A percentile compares a stretch with the other conserved stretches of the same genome.
Evolutionary conservation across 345 rosid genomes (phyloP).

Genomic region (Sisymbrium altissimum): DNA sequence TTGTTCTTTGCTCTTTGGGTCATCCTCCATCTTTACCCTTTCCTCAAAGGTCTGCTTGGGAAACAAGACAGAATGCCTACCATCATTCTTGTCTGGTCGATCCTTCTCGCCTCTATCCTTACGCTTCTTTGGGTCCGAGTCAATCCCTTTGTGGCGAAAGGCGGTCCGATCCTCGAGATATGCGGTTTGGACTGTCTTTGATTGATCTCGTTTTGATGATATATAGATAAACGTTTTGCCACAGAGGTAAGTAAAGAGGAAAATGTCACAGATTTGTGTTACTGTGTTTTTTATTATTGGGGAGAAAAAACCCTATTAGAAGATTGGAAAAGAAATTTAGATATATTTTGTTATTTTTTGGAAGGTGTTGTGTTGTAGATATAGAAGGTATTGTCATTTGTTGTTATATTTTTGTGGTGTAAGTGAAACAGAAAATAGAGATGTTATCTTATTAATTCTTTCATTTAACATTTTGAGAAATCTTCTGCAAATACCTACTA

Average conservation of each 20-base stretch:
- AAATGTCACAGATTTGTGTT: conserved; percentile 6
- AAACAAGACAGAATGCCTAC: conserved; percentile 60
- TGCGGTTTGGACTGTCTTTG: conserved; percentile 68
- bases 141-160: conserved; percentile 54
- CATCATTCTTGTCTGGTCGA: conserved; percentile 68
- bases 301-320: neutral
- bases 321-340: conserved; percentile 9
- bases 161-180: conserved; percentile 51
- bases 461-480: neutral
- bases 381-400: conserved; percentile 2
- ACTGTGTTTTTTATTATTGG: conserved; percentile 1
- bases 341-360: conserved; percentile 18
- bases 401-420: neutral
- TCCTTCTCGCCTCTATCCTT: conserved; percentile 63
- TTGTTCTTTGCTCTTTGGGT: conserved; percentile 74
- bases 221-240: neutral
- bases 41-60: conserved; percentile 60
- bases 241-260: conserved; percentile 27
- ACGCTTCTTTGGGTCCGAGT: conserved; percentile 64
- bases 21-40: conserved; percentile 64
- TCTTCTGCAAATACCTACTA: neutral
- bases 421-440: neutral
- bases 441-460: conserved; percentile 16
- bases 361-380: conserved; percentile 27
- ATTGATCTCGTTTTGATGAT: conserved; percentile 4